Percentiles rank a stretch among this genome's conserved stretches.
phyloP scores from a whole-genome alignment of 805 yeast genomes.

The Starmerella kuoi region DNA sequence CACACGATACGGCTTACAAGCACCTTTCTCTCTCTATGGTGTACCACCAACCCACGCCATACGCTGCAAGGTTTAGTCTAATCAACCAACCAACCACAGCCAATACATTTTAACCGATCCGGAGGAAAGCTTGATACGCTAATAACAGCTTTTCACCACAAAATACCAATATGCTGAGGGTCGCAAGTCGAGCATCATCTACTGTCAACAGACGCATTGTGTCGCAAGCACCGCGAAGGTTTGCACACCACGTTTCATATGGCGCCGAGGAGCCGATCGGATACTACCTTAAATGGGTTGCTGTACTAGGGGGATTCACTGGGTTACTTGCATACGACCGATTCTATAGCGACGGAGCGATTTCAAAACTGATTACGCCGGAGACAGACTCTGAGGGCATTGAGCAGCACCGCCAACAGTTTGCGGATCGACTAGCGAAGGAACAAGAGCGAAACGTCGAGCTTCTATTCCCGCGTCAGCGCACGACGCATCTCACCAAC shows the following conservation, averaged over 20 bases:
- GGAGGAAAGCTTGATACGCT: too few species aligned
- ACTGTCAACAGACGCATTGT: background rate
- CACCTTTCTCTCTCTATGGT: too few species aligned
- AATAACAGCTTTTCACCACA: too few species aligned
- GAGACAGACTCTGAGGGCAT: slow-evolving; percentile 13
- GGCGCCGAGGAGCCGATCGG: slow-evolving; percentile 23
- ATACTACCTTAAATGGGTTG: slow-evolving; percentile 23
- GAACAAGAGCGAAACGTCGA: slow-evolving; percentile 20
- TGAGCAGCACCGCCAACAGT: slow-evolving; percentile 17
- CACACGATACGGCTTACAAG: too few species aligned
- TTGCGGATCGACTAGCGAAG: slow-evolving; percentile 16
- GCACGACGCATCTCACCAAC: slow-evolving; percentile 14
- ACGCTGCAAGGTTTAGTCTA: too few species aligned
- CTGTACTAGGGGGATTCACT: slow-evolving; percentile 15
- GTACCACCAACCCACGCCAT: too few species aligned
- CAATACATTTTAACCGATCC: too few species aligned
- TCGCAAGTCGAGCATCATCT: slow-evolving; percentile 2
- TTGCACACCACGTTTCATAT: slow-evolving; percentile 19
- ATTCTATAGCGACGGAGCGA: slow-evolving; percentile 20
- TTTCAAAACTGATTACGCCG: slow-evolving; percentile 21
- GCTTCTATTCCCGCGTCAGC: slow-evolving; percentile 17
- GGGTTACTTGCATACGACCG: slow-evolving; percentile 24
- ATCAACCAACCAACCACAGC: too few species aligned
- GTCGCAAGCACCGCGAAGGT: slow-evolving; percentile 1
- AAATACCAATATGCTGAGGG: slow-evolving; percentile 14